phyloP scores from a whole-genome alignment of 306 rosid genomes.

The Sophora flavescens region DNA sequence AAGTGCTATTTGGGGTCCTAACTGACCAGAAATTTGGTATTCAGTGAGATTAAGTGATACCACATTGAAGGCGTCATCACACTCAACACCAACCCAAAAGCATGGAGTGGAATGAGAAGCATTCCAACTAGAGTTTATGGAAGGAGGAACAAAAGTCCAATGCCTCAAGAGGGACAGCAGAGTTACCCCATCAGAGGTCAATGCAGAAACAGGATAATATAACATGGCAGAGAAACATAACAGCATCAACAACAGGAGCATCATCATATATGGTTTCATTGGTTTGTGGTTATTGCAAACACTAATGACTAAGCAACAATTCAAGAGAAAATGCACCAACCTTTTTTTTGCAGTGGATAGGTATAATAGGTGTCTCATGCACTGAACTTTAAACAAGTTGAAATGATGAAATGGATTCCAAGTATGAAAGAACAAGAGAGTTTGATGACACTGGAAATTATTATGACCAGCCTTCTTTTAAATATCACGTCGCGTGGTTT shows the following conservation, averaged over 20 bases:
- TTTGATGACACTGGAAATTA: too few species aligned
- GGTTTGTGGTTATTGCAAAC: neutral
- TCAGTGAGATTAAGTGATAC: slow-evolving; percentile 49
- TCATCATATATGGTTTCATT: too few species aligned
- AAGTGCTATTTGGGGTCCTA: slow-evolving; percentile 58
- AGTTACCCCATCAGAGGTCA: slow-evolving; percentile 59
- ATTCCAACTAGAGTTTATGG: slow-evolving; percentile 59
- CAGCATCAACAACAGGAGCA: neutral
- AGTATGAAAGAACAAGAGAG: neutral
- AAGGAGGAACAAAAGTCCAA: slow-evolving; percentile 47
- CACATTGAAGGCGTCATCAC: slow-evolving; percentile 48
- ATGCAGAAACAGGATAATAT: slow-evolving; percentile 11
- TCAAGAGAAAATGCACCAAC: neutral
- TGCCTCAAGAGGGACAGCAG: slow-evolving; percentile 28
- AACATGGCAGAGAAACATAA: slow-evolving; percentile 38
- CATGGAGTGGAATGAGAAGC: slow-evolving; percentile 35
- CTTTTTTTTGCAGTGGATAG: neutral
- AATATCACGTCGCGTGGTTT: too few species aligned
- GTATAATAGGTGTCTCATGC: too few species aligned
- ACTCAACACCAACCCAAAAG: slow-evolving; percentile 58
- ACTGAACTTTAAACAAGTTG: too few species aligned
- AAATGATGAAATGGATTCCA: too few species aligned
- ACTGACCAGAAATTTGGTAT: slow-evolving; percentile 50
- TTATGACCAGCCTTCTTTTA: too few species aligned
- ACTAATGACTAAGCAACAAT: neutral